phyloP scores from a whole-genome alignment of 2,329 filamentous ascomycete genomes.

The Podosphaera fusca region DNA sequence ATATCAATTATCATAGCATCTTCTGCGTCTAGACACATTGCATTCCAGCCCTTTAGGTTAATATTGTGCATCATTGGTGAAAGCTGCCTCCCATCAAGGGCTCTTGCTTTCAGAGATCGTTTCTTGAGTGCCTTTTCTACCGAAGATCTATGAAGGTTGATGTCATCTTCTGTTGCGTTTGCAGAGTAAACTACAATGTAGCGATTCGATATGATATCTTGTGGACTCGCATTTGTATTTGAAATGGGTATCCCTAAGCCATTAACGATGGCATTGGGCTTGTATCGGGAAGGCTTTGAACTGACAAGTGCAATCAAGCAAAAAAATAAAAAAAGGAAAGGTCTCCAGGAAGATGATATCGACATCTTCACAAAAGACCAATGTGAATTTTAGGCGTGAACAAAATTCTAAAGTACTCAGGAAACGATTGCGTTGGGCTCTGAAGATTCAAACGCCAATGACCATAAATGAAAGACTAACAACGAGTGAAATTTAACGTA shows the following conservation, averaged over 20 bases:
- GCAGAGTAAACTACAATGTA: constrained; percentile 45
- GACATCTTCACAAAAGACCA: not conserved
- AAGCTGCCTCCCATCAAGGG: constrained; percentile 23
- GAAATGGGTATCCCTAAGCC: constrained; percentile 23
- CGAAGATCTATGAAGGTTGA: constrained; percentile 25
- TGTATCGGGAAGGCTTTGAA: constrained; percentile 1
- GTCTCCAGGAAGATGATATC: not conserved
- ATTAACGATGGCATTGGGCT: constrained; percentile 3
- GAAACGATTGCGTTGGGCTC: not conserved
- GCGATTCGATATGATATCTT: constrained; percentile 29
- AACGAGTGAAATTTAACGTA: not conserved
- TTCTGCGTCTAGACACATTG: constrained; percentile 28
- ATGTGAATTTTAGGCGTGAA: not conserved
- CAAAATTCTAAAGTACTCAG: not conserved
- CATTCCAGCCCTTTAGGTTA: constrained; percentile 27
- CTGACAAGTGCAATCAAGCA: constrained; percentile 2
- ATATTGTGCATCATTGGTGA: constrained; percentile 20
- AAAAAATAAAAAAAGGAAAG: not conserved
- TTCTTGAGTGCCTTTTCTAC: constrained; percentile 28
- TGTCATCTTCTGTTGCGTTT: constrained; percentile 24
- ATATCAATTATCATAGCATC: constrained; percentile 27
- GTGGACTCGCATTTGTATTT: constrained; percentile 30
- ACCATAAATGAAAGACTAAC: not conserved
- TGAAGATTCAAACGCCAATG: not conserved
- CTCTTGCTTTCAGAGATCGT: constrained; percentile 31